phyloP scores from a whole-genome alignment of 2,329 filamentous ascomycete genomes.

The Beauveria pseudobassiana region DNA sequence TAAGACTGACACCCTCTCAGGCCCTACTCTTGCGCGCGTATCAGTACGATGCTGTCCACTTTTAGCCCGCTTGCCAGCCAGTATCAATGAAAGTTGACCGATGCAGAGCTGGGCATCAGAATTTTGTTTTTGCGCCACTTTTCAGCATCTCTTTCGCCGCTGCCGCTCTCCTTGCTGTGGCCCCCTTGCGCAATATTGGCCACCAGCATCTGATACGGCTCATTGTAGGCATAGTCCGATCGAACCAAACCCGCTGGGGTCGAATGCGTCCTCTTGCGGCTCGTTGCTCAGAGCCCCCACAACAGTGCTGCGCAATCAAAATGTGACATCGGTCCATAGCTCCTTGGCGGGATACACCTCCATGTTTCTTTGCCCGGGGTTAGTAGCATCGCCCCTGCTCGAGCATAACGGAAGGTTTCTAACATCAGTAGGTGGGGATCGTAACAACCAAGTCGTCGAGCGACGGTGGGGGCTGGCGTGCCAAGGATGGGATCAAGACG shows the following conservation, averaged over 20 bases:
- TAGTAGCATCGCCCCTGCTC: constrained; percentile 76
- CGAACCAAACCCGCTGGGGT: constrained; percentile 44
- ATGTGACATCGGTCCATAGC: constrained; percentile 54
- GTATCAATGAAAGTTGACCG: constrained; percentile 64
- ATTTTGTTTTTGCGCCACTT: constrained; percentile 62
- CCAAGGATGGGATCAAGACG: constrained; percentile 37
- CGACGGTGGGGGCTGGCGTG: constrained; percentile 48
- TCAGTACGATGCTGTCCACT: constrained; percentile 59
- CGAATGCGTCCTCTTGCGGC: constrained; percentile 40
- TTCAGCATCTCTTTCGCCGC: constrained; percentile 46
- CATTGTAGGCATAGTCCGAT: constrained; percentile 45
- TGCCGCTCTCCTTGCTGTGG: constrained; percentile 16
- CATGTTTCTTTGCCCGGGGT: constrained; percentile 60
- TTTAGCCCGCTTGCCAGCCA: constrained; percentile 62
- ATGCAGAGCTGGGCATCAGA: constrained; percentile 72
- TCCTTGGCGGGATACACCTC: constrained; percentile 78
- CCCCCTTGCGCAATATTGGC: constrained; percentile 26
- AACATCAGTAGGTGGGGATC: constrained; percentile 67
- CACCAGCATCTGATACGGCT: constrained; percentile 46
- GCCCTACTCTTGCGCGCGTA: constrained; percentile 73
- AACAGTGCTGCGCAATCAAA: constrained; percentile 74
- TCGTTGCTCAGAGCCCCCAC: constrained; percentile 52
- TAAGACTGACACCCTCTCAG: constrained; percentile 83
- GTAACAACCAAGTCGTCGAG: constrained; percentile 73
- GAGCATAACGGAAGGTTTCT: constrained; percentile 80